Percentiles rank a stretch among this genome's conserved stretches.
Conservation (phyloP, 306 rosid genomes). For the Quillaja saponaria region DNA sequence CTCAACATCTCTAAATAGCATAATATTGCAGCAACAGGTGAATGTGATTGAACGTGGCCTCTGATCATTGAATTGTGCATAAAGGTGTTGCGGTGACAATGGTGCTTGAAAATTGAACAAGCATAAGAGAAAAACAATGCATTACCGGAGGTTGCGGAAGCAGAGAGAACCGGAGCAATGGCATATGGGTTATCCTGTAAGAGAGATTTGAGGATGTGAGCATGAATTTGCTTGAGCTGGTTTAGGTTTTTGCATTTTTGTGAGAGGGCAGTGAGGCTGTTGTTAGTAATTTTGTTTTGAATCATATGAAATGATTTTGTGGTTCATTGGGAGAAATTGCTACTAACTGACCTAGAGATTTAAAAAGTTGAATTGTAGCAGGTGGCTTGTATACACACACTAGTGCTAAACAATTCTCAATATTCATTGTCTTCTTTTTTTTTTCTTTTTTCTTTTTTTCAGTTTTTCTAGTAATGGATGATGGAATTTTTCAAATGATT, state of each 20-base stretch:
- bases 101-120: constrained; percentile 48
- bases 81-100: constrained; percentile 58
- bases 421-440: too few relatives aligned
- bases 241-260: constrained; percentile 53
- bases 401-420: too few relatives aligned
- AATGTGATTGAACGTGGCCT: constrained; percentile 37
- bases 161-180: constrained; percentile 61
- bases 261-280: constrained; percentile 33
- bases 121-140: constrained; percentile 54
- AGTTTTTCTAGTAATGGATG: too few relatives aligned
- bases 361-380: too few relatives aligned
- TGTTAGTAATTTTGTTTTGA: constrained; percentile 26
- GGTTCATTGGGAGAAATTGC: too few relatives aligned
- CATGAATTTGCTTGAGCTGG: constrained; percentile 73
- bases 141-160: constrained; percentile 45
- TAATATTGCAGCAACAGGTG: constrained; percentile 40
- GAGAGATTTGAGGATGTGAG: constrained; percentile 58
- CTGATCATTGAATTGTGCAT: constrained; percentile 75
- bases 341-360: too few relatives aligned
- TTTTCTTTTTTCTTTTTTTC: too few relatives aligned
- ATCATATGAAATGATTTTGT: constrained; percentile 37
- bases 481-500: too few relatives aligned
- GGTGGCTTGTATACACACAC: too few relatives aligned
- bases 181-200: constrained; percentile 42
- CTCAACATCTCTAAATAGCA: constrained; percentile 61